These are phyloP conservation scores for Rosellinia necatrix DNA, from an alignment of 2,329 filamentous ascomycete genomes.

Conservation along the genomic window DNA sequence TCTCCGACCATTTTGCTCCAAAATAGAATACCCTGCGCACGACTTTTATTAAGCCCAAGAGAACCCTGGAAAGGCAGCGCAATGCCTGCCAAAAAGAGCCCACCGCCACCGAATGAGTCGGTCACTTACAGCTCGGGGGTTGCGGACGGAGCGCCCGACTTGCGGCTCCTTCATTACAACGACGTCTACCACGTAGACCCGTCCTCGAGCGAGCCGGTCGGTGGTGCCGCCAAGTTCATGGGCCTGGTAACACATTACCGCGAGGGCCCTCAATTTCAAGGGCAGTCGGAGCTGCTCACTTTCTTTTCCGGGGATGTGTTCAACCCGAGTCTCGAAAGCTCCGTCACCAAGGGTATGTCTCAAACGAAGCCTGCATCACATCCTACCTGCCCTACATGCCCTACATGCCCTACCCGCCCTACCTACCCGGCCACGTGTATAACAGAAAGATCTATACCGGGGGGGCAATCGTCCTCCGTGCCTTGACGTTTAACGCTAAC, in stretches of 20 bases:
- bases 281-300: constrained; percentile 70
- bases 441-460: no score
- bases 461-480: no score
- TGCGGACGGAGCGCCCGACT: constrained; percentile 58
- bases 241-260: constrained; percentile 78
- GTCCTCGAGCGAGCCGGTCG: constrained; percentile 78
- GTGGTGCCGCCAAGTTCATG: constrained; percentile 81
- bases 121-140: constrained; percentile 40
- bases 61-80: background rate
- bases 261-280: constrained; percentile 60
- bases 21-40: background rate
- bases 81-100: constrained; percentile 39
- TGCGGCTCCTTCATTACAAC: constrained; percentile 89
- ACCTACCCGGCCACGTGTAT: no score
- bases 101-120: constrained; percentile 39
- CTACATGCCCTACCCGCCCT: no score
- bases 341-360: constrained; percentile 76
- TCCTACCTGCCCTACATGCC: no score
- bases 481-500: background rate
- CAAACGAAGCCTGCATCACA: background rate
- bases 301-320: constrained; percentile 93
- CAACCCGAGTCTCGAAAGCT: constrained; percentile 87
- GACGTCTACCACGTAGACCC: constrained; percentile 89
- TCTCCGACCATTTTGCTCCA: background rate
- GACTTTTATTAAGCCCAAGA: background rate